Conservation (phyloP, 2,329 filamentous ascomycete species). For the Hymenoscyphus albidus region DNA sequence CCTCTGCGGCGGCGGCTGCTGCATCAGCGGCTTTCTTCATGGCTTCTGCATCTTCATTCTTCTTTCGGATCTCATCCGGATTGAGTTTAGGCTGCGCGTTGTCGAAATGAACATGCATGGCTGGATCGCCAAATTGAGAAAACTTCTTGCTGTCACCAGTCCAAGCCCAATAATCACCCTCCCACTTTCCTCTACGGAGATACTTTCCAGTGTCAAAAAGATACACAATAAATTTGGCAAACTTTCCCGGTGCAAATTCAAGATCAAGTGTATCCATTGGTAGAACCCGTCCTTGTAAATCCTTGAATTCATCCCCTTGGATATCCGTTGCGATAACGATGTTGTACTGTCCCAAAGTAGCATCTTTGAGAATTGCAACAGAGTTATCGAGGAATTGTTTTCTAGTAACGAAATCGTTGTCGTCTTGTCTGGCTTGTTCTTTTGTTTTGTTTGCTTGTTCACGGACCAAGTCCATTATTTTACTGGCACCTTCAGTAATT, state of each 20-base stretch:
- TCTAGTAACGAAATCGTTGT: conserved; percentile 3
- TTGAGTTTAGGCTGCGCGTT: conserved; percentile 1
- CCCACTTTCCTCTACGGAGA: not conserved
- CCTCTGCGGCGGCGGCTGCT: not conserved
- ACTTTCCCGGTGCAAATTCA: not conserved
- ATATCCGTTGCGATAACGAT: conserved; percentile 2
- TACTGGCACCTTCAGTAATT: not conserved
- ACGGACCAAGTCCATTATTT: not conserved
- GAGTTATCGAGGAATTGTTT: conserved; percentile 4
- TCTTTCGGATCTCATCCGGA: not conserved
- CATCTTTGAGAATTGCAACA: not conserved
- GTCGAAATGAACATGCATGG: conserved; percentile 3
- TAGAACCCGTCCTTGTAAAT: not conserved
- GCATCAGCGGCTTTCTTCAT: not conserved
- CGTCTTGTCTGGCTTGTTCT: not conserved
- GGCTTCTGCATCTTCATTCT: not conserved
- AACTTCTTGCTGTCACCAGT: not conserved
- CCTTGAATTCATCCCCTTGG: not conserved
- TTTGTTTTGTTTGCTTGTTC: conserved; percentile 1
- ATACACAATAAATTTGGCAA: not conserved
- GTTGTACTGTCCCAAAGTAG: not conserved
- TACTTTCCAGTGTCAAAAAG: conserved; percentile 5
- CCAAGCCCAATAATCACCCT: not conserved
- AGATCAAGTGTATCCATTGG: conserved; percentile 2
- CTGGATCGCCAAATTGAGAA: not conserved